Evolutionary conservation across 2,329 filamentous ascomycete species (phyloP).

Genomic region (Cordyceps militaris): DNA sequence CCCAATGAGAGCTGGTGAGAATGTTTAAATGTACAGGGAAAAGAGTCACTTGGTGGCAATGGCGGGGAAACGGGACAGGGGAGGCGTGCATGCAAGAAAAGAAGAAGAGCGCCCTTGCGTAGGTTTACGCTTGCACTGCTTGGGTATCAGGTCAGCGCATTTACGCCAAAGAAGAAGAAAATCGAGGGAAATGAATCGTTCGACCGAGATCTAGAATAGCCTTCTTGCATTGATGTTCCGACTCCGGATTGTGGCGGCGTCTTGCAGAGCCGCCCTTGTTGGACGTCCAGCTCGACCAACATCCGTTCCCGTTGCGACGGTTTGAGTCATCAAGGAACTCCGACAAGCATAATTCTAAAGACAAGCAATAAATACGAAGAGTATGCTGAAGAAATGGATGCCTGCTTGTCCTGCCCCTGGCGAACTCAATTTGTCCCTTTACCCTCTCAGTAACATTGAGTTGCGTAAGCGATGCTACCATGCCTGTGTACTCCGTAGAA

Average conservation of each 20-base stretch:
- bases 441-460: not conserved
- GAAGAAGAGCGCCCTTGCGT: not conserved
- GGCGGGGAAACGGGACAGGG: not conserved
- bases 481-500: not conserved
- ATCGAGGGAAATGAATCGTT: not conserved
- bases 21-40: not conserved
- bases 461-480: not conserved
- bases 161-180: not conserved
- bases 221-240: not conserved
- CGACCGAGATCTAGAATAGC: not conserved
- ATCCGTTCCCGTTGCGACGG: not conserved
- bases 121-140: slow-evolving; percentile 4
- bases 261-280: too few relatives aligned
- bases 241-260: not conserved
- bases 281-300: not conserved
- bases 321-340: not conserved
- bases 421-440: not conserved
- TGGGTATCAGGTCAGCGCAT: not conserved
- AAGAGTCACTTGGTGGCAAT: slow-evolving; percentile 2
- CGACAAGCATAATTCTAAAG: not conserved
- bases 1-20: not conserved
- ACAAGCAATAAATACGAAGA: not conserved
- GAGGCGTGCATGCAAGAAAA: not conserved
- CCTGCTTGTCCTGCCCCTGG: not conserved
- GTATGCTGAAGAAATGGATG: not conserved